Evolutionary conservation across 1,284 basidiomycete genomes (phyloP), one percentile per base, ranked within the genome.

Genomic region (Boletus semigastroideus): DNA sequence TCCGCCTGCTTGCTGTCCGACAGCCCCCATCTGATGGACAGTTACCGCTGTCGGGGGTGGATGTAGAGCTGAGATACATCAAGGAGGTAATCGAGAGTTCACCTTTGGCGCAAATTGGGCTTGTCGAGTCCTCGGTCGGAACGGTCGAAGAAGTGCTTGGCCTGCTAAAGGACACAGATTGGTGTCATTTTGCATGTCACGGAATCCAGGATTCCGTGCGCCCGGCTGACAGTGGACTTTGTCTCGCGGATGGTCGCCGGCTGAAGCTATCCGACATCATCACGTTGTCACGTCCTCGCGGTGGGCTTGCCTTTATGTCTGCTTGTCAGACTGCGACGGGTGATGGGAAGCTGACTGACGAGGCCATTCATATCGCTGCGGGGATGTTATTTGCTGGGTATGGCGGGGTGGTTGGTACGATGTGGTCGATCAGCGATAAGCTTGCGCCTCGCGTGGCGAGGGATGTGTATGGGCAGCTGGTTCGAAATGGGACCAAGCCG

Each of bases 251-350:
- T 4, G 4, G 8, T n/a, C 44, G 44, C 12, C 34, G 34, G 4
- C 19, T 46, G 44, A 46, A 17, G 13, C 4, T 46, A 6, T 16
- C 8, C 5, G 45, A 46, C 17, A 38, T 46, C 9, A 20, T 30
- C 14, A 14, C 34, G 25, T 19, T 46, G 13, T 46, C 45, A 1
- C 34, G 45, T 20, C 45, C 34, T 9, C 44, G 7, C 9, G 33
- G 44, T 13, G 44, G 33, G 11, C 44, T 46, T 20, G 44, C 44
- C 33, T 46, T 46, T 40, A n/a, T 46, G 4, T 46, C 44, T 2
- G 44, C 44, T 17, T 46, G 44, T 40, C 45, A 46, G 36, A 46
- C 44, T 22, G 45, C 45, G 27, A 41, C 14, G 25, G 45, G 45
- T 3, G 45, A 46, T 11, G 17, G 12, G 25, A 6, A 9, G 3